These are phyloP conservation scores for Fusarium neocosmosporiellum DNA, from an alignment of 2,329 filamentous ascomycete genomes.

Conservation along the genomic window DNA sequence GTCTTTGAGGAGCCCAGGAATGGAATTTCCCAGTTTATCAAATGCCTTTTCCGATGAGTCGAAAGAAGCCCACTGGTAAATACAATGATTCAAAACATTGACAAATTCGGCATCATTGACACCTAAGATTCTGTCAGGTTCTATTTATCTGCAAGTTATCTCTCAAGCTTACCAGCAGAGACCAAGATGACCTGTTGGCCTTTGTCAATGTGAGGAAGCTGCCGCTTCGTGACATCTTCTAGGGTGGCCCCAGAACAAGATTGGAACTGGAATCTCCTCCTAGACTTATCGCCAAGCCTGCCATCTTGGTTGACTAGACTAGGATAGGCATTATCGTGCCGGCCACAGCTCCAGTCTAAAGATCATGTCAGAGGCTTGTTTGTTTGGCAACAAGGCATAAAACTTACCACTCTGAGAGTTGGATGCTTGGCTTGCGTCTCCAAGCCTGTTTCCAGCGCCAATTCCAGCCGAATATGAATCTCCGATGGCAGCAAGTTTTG, in stretches of 20 bases:
- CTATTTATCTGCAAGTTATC: not conserved
- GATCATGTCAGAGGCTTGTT: not conserved
- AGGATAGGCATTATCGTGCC: not conserved
- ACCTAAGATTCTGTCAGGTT: not conserved
- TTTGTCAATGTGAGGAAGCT: not conserved
- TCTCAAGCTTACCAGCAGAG: not conserved
- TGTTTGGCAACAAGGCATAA: not conserved
- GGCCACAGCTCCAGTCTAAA: not conserved
- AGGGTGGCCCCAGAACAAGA: not conserved
- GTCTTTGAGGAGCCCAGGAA: not conserved
- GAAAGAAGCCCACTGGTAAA: constrained; percentile 2
- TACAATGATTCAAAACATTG: not conserved
- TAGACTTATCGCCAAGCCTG: not conserved
- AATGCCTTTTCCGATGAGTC: not conserved
- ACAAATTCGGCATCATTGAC: not conserved
- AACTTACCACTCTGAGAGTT: not conserved
- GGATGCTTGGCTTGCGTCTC: not conserved
- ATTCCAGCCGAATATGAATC: constrained; percentile 16
- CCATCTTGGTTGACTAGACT: not conserved
- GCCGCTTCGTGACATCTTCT: not conserved
- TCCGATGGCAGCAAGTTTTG: constrained; percentile 13
- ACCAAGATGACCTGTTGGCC: not conserved
- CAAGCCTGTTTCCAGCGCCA: constrained; percentile 6
- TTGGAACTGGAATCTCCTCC: not conserved
- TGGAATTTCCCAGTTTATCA: not conserved